These are phyloP conservation scores for Ganoderma sinense DNA, from an alignment of 1,284 basidiomycete species.

Conservation along the genomic window DNA sequence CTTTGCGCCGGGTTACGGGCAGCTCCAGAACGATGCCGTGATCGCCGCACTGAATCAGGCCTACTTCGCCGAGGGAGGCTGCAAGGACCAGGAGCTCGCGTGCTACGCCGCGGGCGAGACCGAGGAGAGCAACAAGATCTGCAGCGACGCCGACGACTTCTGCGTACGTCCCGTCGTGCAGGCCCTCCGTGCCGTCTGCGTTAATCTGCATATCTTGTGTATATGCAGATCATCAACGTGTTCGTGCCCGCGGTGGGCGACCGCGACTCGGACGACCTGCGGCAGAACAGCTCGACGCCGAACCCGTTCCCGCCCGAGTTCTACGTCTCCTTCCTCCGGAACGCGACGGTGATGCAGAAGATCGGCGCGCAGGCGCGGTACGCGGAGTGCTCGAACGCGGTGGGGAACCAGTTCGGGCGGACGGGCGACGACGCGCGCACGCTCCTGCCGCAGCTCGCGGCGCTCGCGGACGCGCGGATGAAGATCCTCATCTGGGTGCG, in stretches of 20 bases:
- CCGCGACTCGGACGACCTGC: slow-evolving; percentile 61
- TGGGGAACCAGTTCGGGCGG: slow-evolving; percentile 45
- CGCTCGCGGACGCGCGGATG: slow-evolving; percentile 58
- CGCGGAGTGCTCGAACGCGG: slow-evolving; percentile 30
- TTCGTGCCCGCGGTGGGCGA: slow-evolving; percentile 58
- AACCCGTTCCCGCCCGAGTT: slow-evolving; percentile 61
- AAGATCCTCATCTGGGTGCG: slow-evolving; percentile 69
- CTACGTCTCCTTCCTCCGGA: slow-evolving; percentile 55
- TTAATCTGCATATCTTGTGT: no score
- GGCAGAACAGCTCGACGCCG: slow-evolving; percentile 58
- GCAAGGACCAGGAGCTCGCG: slow-evolving; percentile 56
- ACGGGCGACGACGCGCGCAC: slow-evolving; percentile 64
- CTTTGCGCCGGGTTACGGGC: slow-evolving; percentile 70
- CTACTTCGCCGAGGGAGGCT: slow-evolving; percentile 57
- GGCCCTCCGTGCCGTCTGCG: neutral
- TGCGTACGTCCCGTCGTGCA: slow-evolving; percentile 57
- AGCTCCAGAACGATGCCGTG: slow-evolving; percentile 55
- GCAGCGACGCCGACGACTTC: slow-evolving; percentile 57
- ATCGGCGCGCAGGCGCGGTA: slow-evolving; percentile 62
- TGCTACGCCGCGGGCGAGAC: slow-evolving; percentile 62
- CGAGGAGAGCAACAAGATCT: slow-evolving; percentile 53
- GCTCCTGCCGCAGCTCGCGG: slow-evolving; percentile 58
- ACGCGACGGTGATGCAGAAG: slow-evolving; percentile 42
- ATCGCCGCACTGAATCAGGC: slow-evolving; percentile 55
- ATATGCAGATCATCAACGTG: slow-evolving; percentile 52